Percentiles rank a stretch among this genome's conserved stretches.
These are phyloP conservation scores for Salix purpurea DNA, from an alignment of 345 rosid species.

Conservation along the genomic window DNA sequence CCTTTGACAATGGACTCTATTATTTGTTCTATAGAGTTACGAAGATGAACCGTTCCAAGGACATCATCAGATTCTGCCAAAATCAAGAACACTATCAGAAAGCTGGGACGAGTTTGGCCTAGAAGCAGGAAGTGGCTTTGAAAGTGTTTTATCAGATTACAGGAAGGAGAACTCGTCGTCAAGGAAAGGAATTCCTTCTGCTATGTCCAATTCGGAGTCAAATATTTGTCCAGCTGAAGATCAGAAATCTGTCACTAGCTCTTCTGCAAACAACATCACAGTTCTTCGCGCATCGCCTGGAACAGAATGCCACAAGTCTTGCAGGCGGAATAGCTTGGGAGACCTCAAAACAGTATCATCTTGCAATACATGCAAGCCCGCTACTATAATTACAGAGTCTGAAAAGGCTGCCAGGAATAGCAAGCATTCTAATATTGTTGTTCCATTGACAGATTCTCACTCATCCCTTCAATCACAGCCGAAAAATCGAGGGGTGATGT, in stretches of 20 bases:
- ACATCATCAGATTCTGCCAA: constrained; percentile 36
- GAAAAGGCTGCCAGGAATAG: constrained; percentile 35
- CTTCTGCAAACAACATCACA: constrained; percentile 36
- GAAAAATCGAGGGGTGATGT: constrained; percentile 57
- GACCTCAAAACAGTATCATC: constrained; percentile 66
- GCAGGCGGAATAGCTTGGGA: constrained; percentile 50
- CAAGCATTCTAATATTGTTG: constrained; percentile 63
- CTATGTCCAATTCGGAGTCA: constrained; percentile 32
- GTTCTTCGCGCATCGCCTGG: constrained; percentile 44
- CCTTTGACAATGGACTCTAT: not conserved
- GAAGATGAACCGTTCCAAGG: constrained; percentile 61
- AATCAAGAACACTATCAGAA: constrained; percentile 50
- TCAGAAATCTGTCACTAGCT: constrained; percentile 44
- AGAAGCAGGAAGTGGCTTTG: constrained; percentile 43
- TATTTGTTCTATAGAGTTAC: constrained; percentile 57
- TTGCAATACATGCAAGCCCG: constrained; percentile 65
- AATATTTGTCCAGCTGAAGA: constrained; percentile 56
- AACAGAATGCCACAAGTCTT: constrained; percentile 39
- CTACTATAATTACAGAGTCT: constrained; percentile 31
- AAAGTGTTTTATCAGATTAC: constrained; percentile 46
- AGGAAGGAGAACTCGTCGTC: constrained; percentile 48
- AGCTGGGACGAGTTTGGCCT: constrained; percentile 67
- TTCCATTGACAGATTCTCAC: constrained; percentile 70
- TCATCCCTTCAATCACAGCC: constrained; percentile 55
- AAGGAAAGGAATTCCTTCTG: constrained; percentile 48